phyloP scores from a whole-genome alignment of 257 asterid species.

The Solanum peruvianum region DNA sequence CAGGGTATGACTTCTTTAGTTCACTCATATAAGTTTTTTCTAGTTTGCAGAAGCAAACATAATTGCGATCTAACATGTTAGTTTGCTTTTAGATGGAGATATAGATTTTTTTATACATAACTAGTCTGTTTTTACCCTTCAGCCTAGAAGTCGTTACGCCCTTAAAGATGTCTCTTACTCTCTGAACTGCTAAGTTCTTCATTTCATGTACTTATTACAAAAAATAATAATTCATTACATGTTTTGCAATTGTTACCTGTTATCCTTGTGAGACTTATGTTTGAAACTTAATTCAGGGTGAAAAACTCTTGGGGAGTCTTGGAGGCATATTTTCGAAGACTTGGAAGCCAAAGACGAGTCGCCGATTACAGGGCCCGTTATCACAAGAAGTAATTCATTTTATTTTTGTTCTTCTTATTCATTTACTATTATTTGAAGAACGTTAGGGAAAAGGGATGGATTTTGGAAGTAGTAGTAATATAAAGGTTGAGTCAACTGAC shows the following conservation, averaged over 20 bases:
- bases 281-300: slow-evolving; percentile 52
- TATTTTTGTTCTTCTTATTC: not conserved
- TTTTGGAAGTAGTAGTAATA: not conserved
- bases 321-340: slow-evolving; percentile 89
- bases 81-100: not conserved
- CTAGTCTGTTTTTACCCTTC: not conserved
- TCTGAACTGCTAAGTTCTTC: not conserved
- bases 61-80: not conserved
- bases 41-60: not conserved
- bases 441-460: not conserved
- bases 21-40: not conserved
- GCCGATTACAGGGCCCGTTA: slow-evolving; percentile 56
- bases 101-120: not conserved
- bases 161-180: not conserved
- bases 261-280: slow-evolving; percentile 1
- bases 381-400: slow-evolving; percentile 32
- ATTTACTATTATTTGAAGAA: not conserved
- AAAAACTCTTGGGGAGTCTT: slow-evolving; percentile 90
- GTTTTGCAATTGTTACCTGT: not conserved
- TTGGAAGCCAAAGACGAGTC: slow-evolving; percentile 90
- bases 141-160: not conserved
- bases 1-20: slow-evolving; percentile 42
- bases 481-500: not conserved
- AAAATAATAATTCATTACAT: not conserved
- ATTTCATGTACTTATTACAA: not conserved